These are phyloP conservation scores for Tolypocladium album DNA, from an alignment of 2,329 filamentous ascomycete genomes.

Conservation along the genomic window DNA sequence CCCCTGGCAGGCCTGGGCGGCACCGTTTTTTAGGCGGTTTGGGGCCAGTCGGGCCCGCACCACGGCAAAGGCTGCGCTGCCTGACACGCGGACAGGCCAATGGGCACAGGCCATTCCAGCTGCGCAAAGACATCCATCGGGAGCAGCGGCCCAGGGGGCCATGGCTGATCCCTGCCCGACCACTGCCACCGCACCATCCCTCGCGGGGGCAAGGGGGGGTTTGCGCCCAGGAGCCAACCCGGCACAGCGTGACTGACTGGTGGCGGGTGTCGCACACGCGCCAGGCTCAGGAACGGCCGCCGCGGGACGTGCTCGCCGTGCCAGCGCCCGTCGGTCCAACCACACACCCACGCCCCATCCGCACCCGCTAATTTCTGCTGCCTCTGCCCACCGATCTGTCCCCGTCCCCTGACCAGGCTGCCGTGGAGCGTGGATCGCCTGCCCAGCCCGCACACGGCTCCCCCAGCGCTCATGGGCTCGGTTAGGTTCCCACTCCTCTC, in stretches of 20 bases:
- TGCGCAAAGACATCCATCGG: conserved; percentile 1
- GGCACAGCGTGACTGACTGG: background rate
- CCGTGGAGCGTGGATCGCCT: background rate
- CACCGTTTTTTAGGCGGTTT: background rate
- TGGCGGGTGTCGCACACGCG: background rate
- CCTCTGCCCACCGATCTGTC: conserved; percentile 1
- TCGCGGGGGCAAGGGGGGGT: background rate
- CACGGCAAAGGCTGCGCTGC: background rate
- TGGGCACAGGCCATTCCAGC: conserved; percentile 5
- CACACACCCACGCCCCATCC: background rate
- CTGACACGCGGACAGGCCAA: conserved; percentile 1
- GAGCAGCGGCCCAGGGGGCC: background rate
- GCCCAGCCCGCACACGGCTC: background rate
- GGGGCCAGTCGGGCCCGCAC: background rate
- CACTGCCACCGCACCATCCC: background rate
- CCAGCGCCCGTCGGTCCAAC: background rate
- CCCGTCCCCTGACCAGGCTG: background rate
- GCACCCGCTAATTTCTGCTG: background rate
- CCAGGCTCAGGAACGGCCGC: background rate
- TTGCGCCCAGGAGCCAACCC: too few species aligned
- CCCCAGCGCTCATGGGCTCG: background rate
- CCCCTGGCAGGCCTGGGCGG: background rate
- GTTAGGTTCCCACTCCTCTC: background rate
- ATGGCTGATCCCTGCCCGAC: background rate
- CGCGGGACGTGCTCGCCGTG: background rate